Evolutionary conservation across 371 early-diverging fungal species (phyloP).

Genomic region (Lichtheimia corymbifera): DNA sequence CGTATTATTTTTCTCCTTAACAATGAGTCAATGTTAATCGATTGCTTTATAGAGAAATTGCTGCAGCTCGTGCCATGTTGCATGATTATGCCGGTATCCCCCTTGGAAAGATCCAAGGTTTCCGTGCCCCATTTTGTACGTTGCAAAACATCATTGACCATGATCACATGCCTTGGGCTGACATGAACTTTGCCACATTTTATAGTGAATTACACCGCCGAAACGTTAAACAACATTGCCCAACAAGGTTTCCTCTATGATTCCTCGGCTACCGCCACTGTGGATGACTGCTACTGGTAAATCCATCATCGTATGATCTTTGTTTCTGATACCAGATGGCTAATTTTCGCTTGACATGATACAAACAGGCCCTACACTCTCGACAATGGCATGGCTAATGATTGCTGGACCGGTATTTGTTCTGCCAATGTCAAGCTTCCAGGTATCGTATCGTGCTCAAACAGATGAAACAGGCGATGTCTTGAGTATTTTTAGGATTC

Average conservation of each 20-base stretch:
- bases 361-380: slow-evolving; percentile 69
- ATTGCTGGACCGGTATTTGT: slow-evolving; percentile 70
- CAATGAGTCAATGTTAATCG: neutral
- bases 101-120: slow-evolving; percentile 65
- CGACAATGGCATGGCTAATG: slow-evolving; percentile 71
- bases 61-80: slow-evolving; percentile 56
- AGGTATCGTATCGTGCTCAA: slow-evolving; percentile 23
- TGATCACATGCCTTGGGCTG: neutral
- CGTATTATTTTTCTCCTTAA: slow-evolving; percentile 2
- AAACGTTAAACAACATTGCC: slow-evolving; percentile 51
- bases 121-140: slow-evolving; percentile 72
- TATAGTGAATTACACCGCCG: slow-evolving; percentile 62
- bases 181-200: neutral
- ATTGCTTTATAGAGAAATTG: slow-evolving; percentile 50
- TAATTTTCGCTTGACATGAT: neutral
- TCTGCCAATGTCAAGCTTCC: slow-evolving; percentile 50
- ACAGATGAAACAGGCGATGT: neutral
- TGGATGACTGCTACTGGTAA: slow-evolving; percentile 62
- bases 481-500: neutral
- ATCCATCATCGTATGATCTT: neutral
- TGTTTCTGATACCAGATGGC: neutral
- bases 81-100: slow-evolving; percentile 68
- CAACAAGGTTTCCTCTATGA: slow-evolving; percentile 71
- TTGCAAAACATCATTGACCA: neutral
- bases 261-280: slow-evolving; percentile 57